Base-by-base conservation (phyloP, 2,329 filamentous ascomycete genomes). In the Arthrobotrys sinensis region DNA sequence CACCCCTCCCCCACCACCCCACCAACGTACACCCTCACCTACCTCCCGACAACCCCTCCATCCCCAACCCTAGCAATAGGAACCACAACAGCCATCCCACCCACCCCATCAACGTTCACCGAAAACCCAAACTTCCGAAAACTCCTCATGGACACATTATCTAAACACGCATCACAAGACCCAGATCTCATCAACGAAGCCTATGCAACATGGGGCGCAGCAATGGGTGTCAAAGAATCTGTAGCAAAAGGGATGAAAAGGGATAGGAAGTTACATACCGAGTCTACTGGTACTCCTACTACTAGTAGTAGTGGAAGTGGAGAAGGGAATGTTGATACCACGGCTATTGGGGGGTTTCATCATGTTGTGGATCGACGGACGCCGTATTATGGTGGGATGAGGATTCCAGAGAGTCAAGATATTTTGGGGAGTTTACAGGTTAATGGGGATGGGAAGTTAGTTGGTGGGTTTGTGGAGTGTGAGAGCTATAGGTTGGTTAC, bases 391-490 rank as follows among this genome's bases (percentile, higher is more conserved):
- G 0, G 90, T 91, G 81, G 92, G 87, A 85, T 90, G 14, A 69
- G 90, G 65, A 91, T 92, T 82, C 89, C 90, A 1, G 91, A 88
- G 86, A 90, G 90, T 0, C 90, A 92, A 81, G 90, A 92, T 81
- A 92, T 92, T 43, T 85, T 92, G 67, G 90, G 90, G 43, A 91
- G 90, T 80, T 86, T 92, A 46, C 88, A 91, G 82, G 90, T 92
- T 4, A 86, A 91, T 82, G 86, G 85, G 1, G 80, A 84, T 5
- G 90, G 90, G 0, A 82, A 87, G 32, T 88, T 91, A 64, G 85
- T 90, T n/a, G 82, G 81, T 7, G 80, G 81, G 4, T 82, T 81
- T 65, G 81, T 80, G 32, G 80, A 79, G 28, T 80, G 89, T 79
- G 89, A 89, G 12, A 91, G 89, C 3, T 91, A 91, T 82, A 87